Evolutionary conservation across 1,284 basidiomycete genomes (phyloP).

Genomic region (Leucoagaricus sp.): DNA sequence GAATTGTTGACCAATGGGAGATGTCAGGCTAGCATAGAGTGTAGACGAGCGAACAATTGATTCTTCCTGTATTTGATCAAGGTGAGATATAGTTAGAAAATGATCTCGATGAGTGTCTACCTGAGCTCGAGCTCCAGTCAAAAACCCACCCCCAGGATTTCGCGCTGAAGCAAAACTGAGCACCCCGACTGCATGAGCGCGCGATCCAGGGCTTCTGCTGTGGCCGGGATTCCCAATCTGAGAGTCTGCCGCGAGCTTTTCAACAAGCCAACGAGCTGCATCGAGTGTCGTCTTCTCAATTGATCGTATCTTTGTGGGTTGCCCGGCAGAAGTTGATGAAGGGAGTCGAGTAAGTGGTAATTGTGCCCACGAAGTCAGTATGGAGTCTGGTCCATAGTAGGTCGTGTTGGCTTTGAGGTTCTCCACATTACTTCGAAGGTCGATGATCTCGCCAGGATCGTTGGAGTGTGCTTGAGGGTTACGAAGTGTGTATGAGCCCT

Average conservation of each 20-base stretch:
- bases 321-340: background rate
- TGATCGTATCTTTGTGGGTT: background rate
- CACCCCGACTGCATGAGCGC: slow-evolving; percentile 43
- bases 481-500: background rate
- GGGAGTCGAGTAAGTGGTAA: background rate
- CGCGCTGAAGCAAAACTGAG: slow-evolving; percentile 73
- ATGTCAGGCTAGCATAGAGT: slow-evolving; percentile 58
- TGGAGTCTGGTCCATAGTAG: slow-evolving; percentile 10
- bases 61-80: slow-evolving; percentile 23
- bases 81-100: no score
- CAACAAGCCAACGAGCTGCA: background rate
- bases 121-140: slow-evolving; percentile 64
- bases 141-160: slow-evolving; percentile 70
- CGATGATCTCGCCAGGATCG: background rate
- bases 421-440: slow-evolving; percentile 3
- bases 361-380: background rate
- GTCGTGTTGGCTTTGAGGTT: background rate
- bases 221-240: background rate
- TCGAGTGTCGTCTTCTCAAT: slow-evolving; percentile 9
- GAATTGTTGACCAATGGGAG: slow-evolving; percentile 42
- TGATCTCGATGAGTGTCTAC: slow-evolving; percentile 15
- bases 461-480: background rate
- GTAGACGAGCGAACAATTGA: slow-evolving; percentile 47
- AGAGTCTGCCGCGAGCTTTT: background rate
- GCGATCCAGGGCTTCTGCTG: background rate